Evolutionary conservation across 1,139 yeast species (phyloP), one percentile per base, ranked within the genome.

Genomic region (Hyphopichia burtonii): DNA sequence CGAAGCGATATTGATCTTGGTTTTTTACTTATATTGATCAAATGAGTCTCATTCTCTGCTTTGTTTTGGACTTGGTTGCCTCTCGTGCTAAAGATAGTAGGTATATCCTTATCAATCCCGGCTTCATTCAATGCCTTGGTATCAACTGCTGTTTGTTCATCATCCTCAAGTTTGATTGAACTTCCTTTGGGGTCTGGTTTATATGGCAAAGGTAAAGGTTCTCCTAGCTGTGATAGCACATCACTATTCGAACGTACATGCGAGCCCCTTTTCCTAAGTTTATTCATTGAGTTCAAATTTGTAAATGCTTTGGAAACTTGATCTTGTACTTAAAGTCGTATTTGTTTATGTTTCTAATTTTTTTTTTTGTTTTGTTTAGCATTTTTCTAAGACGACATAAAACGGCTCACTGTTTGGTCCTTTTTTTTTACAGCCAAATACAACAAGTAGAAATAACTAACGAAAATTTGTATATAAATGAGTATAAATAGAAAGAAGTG

Each of bases 181-280:
- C 31, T 41, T 31, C 40, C 44, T 28, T 23, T n/a, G 11, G 36
- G 15, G 18, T 32, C 32, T 12, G 51, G 49, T 31, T 56, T 55
- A 45, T 68, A 68, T 7, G 70, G 68, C 32, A 68, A 50, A 3
- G 74, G 74, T 40, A 68, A 55, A 1, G 74, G 74, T 3, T 66
- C 70, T 1, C 74, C 73, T 33, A 66, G 45, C 36, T 49, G 52
- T 11, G 49, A 28, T 18, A 30, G 43, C 23, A 36, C 40, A 20
- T 46, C 46, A 17, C 27, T 42, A 17, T 43, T 19, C 3, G 39
- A 6, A 5, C 14, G 38, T 8, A 1, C 8, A 15, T 23, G 28
- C 2, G 19, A 17, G 15, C 31, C 43, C 34, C 41, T 42, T 16
- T 23, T 36, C 17, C 31, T 16, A 6, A 14, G 25, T 12, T n/a